Evolutionary conservation across 1,139 yeast species (phyloP).

Genomic region (Suhomyces yuchorum): DNA sequence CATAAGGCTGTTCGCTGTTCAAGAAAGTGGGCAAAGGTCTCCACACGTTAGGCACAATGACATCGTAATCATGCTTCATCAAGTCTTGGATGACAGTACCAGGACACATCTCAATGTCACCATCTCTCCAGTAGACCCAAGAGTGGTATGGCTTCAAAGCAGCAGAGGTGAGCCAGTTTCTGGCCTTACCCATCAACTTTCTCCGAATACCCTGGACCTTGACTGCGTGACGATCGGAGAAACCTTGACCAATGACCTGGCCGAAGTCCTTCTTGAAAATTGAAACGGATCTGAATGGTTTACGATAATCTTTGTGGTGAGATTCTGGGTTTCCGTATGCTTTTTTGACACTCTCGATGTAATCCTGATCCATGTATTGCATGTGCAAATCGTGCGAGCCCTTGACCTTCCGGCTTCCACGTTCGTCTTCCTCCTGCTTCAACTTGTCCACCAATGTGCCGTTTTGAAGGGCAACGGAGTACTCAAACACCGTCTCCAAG

Average conservation of each 20-base stretch:
- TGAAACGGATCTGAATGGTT: slow-evolving; percentile 76
- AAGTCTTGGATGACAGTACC: slow-evolving; percentile 76
- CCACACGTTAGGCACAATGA: slow-evolving; percentile 90
- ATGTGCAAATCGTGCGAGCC: slow-evolving; percentile 66
- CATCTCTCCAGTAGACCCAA: slow-evolving; percentile 96
- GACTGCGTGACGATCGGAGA: slow-evolving; percentile 85
- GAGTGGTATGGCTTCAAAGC: slow-evolving; percentile 84
- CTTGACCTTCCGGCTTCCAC: slow-evolving; percentile 29
- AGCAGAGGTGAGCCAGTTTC: slow-evolving; percentile 80
- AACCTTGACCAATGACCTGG: slow-evolving; percentile 82
- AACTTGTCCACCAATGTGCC: slow-evolving; percentile 61
- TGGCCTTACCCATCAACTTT: slow-evolving; percentile 85
- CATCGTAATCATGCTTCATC: slow-evolving; percentile 74
- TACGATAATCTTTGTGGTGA: slow-evolving; percentile 59
- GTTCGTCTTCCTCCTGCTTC: slow-evolving; percentile 40
- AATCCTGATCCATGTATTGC: slow-evolving; percentile 68
- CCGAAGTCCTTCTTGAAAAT: slow-evolving; percentile 85
- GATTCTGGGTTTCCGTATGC: slow-evolving; percentile 63
- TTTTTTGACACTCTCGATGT: slow-evolving; percentile 55
- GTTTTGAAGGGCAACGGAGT: slow-evolving; percentile 66
- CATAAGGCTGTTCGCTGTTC: slow-evolving; percentile 81
- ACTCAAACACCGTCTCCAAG: slow-evolving; percentile 64
- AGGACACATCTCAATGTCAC: slow-evolving; percentile 82
- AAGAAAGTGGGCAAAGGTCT: slow-evolving; percentile 78
- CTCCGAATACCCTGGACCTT: slow-evolving; percentile 88